Conservation (phyloP, 148 eudicot genomes). For the Cornus controversa region DNA sequence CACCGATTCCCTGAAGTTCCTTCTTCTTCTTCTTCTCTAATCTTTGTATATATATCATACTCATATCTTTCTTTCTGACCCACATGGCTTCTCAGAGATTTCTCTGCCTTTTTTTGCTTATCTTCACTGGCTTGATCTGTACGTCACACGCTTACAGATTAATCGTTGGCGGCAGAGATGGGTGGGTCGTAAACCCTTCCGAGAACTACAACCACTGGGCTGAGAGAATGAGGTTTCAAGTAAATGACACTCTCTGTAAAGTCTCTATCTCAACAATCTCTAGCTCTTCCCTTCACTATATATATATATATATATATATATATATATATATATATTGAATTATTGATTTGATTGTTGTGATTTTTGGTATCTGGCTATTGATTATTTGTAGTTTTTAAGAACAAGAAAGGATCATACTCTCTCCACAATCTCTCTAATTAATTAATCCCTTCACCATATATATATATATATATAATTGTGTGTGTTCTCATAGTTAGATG, state of each 20-base stretch:
- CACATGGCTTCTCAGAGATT: constrained; percentile 26
- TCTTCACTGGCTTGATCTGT: constrained; percentile 6
- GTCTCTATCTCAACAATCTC: background rate
- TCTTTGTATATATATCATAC: background rate
- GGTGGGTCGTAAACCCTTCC: constrained; percentile 58
- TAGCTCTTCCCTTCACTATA: no score
- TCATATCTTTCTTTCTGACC: background rate
- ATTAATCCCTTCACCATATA: no score
- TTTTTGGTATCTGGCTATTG: background rate
- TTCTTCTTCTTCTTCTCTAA: background rate
- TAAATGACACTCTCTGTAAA: constrained; percentile 73
- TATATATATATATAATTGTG: no score
- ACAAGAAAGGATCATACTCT: no score
- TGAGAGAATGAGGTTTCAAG: constrained; percentile 41
- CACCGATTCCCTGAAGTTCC: background rate
- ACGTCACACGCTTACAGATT: constrained; percentile 43
- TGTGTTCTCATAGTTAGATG: background rate
- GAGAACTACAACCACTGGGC: constrained; percentile 69
- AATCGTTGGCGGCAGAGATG: constrained; percentile 60
- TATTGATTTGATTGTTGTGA: background rate
- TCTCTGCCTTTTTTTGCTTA: background rate
- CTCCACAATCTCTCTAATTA: no score
- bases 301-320: no score
- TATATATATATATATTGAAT: background rate
- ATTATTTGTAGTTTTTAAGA: no score